These are phyloP conservation scores for Pseudogymnoascus destructans DNA, from an alignment of 2,329 filamentous ascomycete genomes.

Conservation along the genomic window DNA sequence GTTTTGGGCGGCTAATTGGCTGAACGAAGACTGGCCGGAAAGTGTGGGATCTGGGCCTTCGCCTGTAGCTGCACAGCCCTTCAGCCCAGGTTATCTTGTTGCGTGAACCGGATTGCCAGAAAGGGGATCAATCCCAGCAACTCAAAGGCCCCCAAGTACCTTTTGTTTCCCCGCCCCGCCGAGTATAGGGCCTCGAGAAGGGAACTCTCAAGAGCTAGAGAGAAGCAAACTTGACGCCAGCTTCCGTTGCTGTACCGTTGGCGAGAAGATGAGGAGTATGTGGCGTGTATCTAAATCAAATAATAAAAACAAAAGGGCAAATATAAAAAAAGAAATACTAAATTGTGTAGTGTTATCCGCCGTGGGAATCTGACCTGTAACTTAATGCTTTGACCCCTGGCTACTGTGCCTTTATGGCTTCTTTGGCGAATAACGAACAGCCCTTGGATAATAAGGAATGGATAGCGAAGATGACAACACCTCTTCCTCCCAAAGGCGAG, in stretches of 20 bases:
- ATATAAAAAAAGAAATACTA: too few relatives aligned
- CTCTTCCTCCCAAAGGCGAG: not conserved
- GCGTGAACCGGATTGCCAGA: slow-evolving; percentile 7
- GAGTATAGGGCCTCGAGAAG: not conserved
- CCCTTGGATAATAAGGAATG: not conserved
- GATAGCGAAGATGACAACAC: not conserved
- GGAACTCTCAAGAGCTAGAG: not conserved
- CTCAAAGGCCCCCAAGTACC: not conserved
- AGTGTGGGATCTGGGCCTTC: not conserved
- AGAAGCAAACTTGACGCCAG: slow-evolving; percentile 8
- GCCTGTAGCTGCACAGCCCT: not conserved
- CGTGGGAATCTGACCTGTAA: slow-evolving; percentile 2
- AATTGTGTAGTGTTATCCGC: slow-evolving; percentile 2
- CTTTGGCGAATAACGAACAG: not conserved
- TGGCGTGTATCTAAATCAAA: too few relatives aligned
- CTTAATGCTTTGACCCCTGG: not conserved
- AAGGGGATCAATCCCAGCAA: slow-evolving; percentile 4
- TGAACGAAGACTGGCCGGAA: not conserved
- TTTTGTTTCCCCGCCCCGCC: not conserved
- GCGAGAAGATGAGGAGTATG: not conserved
- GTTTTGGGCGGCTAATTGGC: slow-evolving; percentile 4
- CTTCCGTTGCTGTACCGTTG: not conserved
- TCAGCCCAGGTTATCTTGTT: slow-evolving; percentile 1
- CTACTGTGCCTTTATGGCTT: not conserved
- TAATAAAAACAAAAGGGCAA: too few relatives aligned